Conservation (phyloP, 768 basidiomycete genomes). For the Rhizopogon vulgaris region DNA sequence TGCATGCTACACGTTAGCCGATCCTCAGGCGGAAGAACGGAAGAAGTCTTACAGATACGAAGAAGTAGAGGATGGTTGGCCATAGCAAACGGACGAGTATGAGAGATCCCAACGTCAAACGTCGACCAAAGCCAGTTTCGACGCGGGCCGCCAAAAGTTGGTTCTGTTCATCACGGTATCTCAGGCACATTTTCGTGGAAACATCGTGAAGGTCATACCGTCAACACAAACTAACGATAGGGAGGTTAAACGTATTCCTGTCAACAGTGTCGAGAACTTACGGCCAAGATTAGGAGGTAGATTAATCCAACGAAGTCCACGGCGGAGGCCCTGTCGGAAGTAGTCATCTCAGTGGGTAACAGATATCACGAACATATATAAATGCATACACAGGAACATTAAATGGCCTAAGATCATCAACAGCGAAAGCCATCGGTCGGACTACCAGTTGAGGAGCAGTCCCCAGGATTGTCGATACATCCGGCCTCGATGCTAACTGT, state of each 20-base stretch:
- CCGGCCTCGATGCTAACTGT: slow-evolving; percentile 19
- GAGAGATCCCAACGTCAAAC: slow-evolving; percentile 31
- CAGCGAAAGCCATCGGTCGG: slow-evolving; percentile 40
- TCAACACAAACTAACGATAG: slow-evolving; percentile 19
- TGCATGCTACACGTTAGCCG: neutral
- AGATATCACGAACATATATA: neutral
- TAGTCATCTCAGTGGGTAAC: neutral
- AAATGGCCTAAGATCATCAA: slow-evolving; percentile 51
- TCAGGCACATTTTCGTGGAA: neutral
- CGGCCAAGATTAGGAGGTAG: slow-evolving; percentile 35
- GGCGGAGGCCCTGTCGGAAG: slow-evolving; percentile 37
- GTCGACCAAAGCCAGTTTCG: slow-evolving; percentile 33
- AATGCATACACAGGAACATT: slow-evolving; percentile 48
- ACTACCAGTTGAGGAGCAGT: slow-evolving; percentile 45
- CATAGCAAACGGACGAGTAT: slow-evolving; percentile 35
- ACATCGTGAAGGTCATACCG: slow-evolving; percentile 9
- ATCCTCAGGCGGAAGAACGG: neutral
- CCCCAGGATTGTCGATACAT: slow-evolving; percentile 31
- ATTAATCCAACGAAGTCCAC: slow-evolving; percentile 50
- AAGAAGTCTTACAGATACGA: slow-evolving; percentile 29
- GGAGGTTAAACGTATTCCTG: slow-evolving; percentile 2
- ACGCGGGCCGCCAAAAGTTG: slow-evolving; percentile 27
- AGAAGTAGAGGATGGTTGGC: slow-evolving; percentile 36
- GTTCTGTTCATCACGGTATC: slow-evolving; percentile 16
- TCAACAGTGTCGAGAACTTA: slow-evolving; percentile 1